These are phyloP conservation scores for Trifolium repens DNA, from an alignment of 306 rosid genomes.

Conservation along the genomic window DNA sequence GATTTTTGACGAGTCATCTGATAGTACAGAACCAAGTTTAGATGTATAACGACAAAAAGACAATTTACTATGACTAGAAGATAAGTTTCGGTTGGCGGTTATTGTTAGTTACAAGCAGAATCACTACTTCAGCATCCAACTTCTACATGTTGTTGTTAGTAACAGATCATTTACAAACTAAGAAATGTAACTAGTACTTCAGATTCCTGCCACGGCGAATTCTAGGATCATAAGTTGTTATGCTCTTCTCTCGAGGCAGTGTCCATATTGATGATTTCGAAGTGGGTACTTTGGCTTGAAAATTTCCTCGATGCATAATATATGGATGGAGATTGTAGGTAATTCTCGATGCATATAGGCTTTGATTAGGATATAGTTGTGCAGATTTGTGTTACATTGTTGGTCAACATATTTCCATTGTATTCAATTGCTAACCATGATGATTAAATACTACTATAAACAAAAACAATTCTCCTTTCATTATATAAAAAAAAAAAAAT, in stretches of 20 bases:
- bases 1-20: conserved; percentile 39
- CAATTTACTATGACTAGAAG: conserved; percentile 24
- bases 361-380: neutral
- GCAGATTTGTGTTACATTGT: neutral
- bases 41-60: conserved; percentile 41
- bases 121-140: neutral
- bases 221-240: neutral
- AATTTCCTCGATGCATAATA: conserved; percentile 21
- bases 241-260: conserved; percentile 1
- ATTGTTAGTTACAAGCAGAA: conserved; percentile 19
- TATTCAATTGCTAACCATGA: neutral
- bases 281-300: conserved; percentile 31
- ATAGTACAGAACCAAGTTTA: conserved; percentile 38
- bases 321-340: conserved; percentile 9
- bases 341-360: conserved; percentile 11
- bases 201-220: no score
- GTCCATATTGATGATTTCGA: neutral
- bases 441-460: neutral
- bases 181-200: no score
- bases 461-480: no score
- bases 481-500: neutral
- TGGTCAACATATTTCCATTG: neutral
- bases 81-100: conserved; percentile 34
- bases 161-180: no score
- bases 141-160: neutral